These are phyloP conservation scores for Pythium grandisporangium DNA, from an alignment of 352 stramenopile species.

Conservation along the genomic window DNA sequence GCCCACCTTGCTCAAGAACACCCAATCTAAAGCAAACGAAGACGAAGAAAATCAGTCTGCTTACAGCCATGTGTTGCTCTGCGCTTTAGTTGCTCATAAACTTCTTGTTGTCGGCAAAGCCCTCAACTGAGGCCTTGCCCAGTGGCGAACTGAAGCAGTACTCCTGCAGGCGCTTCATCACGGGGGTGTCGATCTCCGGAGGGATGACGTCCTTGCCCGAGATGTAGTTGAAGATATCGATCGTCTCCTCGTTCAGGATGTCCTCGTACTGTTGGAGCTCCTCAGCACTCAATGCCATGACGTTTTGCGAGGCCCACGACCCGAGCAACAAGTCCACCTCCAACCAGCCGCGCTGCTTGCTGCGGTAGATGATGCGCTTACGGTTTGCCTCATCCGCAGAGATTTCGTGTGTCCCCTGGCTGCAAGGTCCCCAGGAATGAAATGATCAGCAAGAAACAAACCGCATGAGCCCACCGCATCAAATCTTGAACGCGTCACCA, in stretches of 20 bases:
- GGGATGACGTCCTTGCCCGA: constrained; percentile 85
- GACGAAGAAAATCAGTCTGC: too few species aligned
- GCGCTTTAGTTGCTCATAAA: constrained; percentile 79
- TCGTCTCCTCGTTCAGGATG: constrained; percentile 96
- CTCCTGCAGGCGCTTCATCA: constrained; percentile 89
- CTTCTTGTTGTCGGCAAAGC: constrained; percentile 71
- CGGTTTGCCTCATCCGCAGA: constrained; percentile 54
- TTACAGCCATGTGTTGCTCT: too few species aligned
- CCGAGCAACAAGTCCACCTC: constrained; percentile 94
- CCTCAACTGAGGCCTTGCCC: constrained; percentile 80
- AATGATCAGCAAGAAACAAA: too few species aligned
- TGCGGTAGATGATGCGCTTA: constrained; percentile 93
- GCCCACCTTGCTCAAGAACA: too few species aligned
- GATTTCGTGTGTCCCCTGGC: constrained; percentile 43
- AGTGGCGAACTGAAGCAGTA: constrained; percentile 87
- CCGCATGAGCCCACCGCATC: background rate
- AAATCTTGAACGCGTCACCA: too few species aligned
- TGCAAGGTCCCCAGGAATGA: constrained; percentile 11
- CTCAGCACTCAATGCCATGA: constrained; percentile 61
- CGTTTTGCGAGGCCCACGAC: constrained; percentile 90
- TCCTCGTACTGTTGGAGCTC: constrained; percentile 93
- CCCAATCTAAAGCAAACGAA: too few species aligned
- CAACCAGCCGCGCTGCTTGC: constrained; percentile 94
- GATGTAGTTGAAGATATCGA: constrained; percentile 98
- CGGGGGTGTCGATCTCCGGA: constrained; percentile 62